Evolutionary conservation across 2,329 filamentous ascomycete species (phyloP).

Genomic region (Bimuria novae-zelandiae): DNA sequence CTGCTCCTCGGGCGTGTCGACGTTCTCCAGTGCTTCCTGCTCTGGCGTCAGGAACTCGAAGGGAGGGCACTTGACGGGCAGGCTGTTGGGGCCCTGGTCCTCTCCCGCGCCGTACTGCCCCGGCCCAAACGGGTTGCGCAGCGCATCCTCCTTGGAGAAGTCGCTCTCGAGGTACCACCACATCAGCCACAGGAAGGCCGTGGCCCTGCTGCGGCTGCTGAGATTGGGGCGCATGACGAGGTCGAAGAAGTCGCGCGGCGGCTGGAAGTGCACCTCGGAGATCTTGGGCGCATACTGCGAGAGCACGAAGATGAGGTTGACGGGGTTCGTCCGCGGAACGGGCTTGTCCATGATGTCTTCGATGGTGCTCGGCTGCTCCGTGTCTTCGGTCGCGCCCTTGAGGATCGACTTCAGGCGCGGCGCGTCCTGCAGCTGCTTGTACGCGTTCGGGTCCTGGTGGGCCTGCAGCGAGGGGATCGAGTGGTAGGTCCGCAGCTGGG

Average conservation of each 20-base stretch:
- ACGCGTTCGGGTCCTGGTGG: constrained; percentile 90
- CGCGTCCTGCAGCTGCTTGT: constrained; percentile 97
- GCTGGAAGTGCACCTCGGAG: constrained; percentile 88
- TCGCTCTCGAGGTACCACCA: constrained; percentile 99
- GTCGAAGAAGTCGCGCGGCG: constrained; percentile 89
- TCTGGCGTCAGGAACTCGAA: constrained; percentile 69
- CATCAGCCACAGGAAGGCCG: constrained; percentile 94
- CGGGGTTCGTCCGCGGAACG: constrained; percentile 87
- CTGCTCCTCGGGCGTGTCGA: constrained; percentile 71
- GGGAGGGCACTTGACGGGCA: constrained; percentile 65
- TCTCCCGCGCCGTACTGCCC: constrained; percentile 47
- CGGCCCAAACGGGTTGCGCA: constrained; percentile 85
- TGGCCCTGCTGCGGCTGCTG: constrained; percentile 80
- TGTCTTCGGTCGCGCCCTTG: constrained; percentile 95
- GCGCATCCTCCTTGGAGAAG: constrained; percentile 84
- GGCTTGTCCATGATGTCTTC: constrained; percentile 74
- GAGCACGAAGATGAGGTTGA: constrained; percentile 95
- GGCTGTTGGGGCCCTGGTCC: constrained; percentile 46
- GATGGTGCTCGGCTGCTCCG: constrained; percentile 77
- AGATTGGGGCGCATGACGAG: constrained; percentile 88
- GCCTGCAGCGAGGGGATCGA: constrained; percentile 96
- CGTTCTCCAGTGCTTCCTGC: constrained; percentile 70
- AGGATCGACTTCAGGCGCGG: constrained; percentile 95
- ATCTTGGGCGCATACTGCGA: constrained; percentile 88
- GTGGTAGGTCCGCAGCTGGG: constrained; percentile 95